These are phyloP conservation scores for Fusarium sp. DNA, from an alignment of 2,329 filamentous ascomycete genomes.

Conservation along the genomic window DNA sequence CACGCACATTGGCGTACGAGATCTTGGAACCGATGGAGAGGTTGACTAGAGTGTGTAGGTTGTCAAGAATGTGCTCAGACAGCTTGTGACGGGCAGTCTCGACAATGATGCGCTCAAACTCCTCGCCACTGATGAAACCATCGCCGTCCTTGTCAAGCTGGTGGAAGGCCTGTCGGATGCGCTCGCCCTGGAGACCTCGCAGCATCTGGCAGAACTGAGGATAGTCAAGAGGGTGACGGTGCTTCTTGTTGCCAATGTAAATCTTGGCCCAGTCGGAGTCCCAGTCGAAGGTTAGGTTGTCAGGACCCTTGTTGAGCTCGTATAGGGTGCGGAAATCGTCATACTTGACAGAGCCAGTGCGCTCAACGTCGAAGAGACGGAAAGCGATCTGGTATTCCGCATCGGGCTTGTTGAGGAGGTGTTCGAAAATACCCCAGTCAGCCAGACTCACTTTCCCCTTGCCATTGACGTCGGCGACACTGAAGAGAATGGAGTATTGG, in stretches of 20 bases:
- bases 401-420: conserved; percentile 91
- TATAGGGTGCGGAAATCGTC: conserved; percentile 88
- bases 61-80: conserved; percentile 92
- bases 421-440: conserved; percentile 95
- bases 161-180: conserved; percentile 95
- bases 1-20: conserved; percentile 96
- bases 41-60: conserved; percentile 94
- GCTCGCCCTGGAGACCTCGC: conserved; percentile 93
- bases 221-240: conserved; percentile 92
- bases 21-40: conserved; percentile 93
- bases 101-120: conserved; percentile 96
- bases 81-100: conserved; percentile 96
- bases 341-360: conserved; percentile 88
- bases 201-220: conserved; percentile 98
- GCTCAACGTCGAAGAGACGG: conserved; percentile 90
- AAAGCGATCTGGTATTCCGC: conserved; percentile 99
- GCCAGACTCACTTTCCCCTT: conserved; percentile 80
- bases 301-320: conserved; percentile 86
- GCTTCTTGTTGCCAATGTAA: conserved; percentile 90
- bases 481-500: conserved; percentile 94
- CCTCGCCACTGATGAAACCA: conserved; percentile 93
- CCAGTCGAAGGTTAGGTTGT: conserved; percentile 95
- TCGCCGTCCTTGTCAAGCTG: conserved; percentile 91
- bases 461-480: conserved; percentile 84
- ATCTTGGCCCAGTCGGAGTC: conserved; percentile 95